Evolutionary conservation across 2,329 filamentous ascomycete genomes (phyloP), one percentile per base, ranked within the genome.

Genomic region (Thelonectria olida): DNA sequence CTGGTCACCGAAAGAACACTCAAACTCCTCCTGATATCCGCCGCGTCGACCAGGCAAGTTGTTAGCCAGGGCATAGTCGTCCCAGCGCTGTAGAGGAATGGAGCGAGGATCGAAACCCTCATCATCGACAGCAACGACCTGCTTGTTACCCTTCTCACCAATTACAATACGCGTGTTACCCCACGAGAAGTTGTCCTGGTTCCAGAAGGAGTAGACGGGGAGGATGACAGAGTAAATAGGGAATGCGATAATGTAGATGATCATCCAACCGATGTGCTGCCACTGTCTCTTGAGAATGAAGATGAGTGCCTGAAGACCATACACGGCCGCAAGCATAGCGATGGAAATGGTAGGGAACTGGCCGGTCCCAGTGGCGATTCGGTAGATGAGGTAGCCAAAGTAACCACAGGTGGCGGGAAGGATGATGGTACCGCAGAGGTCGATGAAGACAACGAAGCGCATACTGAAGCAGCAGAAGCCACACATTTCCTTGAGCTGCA

Each of bases 261-360:
- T 90, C 94, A 99, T 98, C 96, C 96, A 99, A 69, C 96, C 96
- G 63, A 99, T 88, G 75, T 98, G 95, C 76, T 99, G 94, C 96
- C 96, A 99, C 79, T 98, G 93, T 53, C 96, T 87, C 82, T 97
- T 97, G 71, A 98, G 84, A 70, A 98, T 93, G 81, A 99, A 99
- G 73, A 99, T 96, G 62, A 98, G 80, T 2, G 94, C 94, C 75
- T 99, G 96, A 3, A 99, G 88, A 84, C 96, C 96, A 73, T 99
- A 99, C 15, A 97, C 93, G 61, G 88, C 92, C 20, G 90, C 94
- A 75, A 99, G 80, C 85, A 99, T 95, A 74, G 92, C 84, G 66
- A 99, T 88, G 0, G 96, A 97, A 69, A 97, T 91, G 55, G 92
- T 74, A 0, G 95, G 96, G 79, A 98, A 92, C 66, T 89, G 89